Evolutionary conservation across 257 asterid species (phyloP).

Genomic region (Orobanche coerulescens): DNA sequence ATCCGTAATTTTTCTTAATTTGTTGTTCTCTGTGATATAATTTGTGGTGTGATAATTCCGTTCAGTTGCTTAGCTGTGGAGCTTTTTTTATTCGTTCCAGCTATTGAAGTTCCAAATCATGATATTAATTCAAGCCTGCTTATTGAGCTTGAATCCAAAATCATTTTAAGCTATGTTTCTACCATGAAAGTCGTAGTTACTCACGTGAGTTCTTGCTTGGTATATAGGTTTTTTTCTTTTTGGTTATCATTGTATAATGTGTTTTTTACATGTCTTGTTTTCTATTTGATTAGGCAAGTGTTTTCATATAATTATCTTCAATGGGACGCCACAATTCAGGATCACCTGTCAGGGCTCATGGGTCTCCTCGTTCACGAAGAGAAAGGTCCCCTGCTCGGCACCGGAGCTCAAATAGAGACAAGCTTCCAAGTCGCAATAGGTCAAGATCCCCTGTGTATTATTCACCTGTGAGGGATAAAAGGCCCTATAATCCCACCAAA

Average conservation of each 20-base stretch:
- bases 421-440: constrained; percentile 26
- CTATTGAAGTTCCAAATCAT: neutral
- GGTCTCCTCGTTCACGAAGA: constrained; percentile 51
- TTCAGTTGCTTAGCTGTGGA: no score
- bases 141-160: neutral
- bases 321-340: constrained; percentile 59
- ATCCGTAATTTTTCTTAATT: no score
- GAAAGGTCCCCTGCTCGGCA: constrained; percentile 56
- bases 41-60: no score
- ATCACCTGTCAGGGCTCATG: constrained; percentile 52
- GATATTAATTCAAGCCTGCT: neutral
- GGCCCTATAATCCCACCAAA: constrained; percentile 29
- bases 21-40: no score
- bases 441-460: constrained; percentile 31
- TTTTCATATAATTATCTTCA: constrained; percentile 18
- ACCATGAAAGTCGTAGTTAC: no score
- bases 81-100: no score
- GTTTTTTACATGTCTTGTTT: neutral
- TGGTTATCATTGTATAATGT: neutral
- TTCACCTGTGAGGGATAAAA: constrained; percentile 40
- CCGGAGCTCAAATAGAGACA: constrained; percentile 39
- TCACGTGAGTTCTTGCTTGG: neutral
- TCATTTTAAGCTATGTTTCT: neutral
- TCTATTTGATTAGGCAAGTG: neutral
- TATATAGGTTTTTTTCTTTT: neutral